Evolutionary conservation across 352 stramenopile genomes (phyloP).

Genomic region (Globisporangium carolinianum): DNA sequence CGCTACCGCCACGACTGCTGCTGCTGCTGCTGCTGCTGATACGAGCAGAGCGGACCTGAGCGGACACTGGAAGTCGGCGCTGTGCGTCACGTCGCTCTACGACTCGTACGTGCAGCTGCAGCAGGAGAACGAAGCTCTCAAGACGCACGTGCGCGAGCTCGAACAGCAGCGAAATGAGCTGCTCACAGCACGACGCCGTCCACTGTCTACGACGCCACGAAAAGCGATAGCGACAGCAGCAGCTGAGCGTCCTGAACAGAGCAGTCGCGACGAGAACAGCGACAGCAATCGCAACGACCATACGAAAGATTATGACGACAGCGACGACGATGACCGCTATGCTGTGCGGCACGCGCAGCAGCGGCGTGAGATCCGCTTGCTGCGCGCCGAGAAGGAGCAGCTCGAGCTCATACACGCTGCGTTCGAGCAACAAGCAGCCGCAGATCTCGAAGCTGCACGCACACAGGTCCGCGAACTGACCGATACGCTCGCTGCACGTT

Average conservation of each 20-base stretch:
- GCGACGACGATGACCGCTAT: slow-evolving; percentile 12
- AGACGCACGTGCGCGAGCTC: slow-evolving; percentile 20
- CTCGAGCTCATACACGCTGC: slow-evolving; percentile 30
- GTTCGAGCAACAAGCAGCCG: slow-evolving; percentile 28
- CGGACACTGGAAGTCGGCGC: slow-evolving; percentile 62
- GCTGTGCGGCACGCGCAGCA: slow-evolving; percentile 11
- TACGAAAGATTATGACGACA: slow-evolving; percentile 11
- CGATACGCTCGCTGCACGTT: slow-evolving; percentile 43
- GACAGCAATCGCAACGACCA: slow-evolving; percentile 14
- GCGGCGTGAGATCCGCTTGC: slow-evolving; percentile 39
- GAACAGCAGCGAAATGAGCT: slow-evolving; percentile 26
- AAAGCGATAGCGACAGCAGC: not conserved
- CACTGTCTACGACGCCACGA: not conserved
- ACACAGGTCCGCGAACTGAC: slow-evolving; percentile 28
- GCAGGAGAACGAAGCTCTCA: slow-evolving; percentile 39
- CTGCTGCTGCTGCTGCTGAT: not conserved
- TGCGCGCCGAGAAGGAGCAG: slow-evolving; percentile 42
- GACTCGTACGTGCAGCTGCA: slow-evolving; percentile 64
- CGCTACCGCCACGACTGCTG: not conserved
- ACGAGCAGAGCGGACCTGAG: slow-evolving; percentile 11
- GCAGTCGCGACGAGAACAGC: slow-evolving; percentile 5
- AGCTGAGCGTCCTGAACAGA: slow-evolving; percentile 7
- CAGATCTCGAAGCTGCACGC: slow-evolving; percentile 19
- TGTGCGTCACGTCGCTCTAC: slow-evolving; percentile 71
- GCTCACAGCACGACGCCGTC: slow-evolving; percentile 9